Evolutionary conservation across 1,284 basidiomycete genomes (phyloP).

Genomic region (Violaceomyces palustris): DNA sequence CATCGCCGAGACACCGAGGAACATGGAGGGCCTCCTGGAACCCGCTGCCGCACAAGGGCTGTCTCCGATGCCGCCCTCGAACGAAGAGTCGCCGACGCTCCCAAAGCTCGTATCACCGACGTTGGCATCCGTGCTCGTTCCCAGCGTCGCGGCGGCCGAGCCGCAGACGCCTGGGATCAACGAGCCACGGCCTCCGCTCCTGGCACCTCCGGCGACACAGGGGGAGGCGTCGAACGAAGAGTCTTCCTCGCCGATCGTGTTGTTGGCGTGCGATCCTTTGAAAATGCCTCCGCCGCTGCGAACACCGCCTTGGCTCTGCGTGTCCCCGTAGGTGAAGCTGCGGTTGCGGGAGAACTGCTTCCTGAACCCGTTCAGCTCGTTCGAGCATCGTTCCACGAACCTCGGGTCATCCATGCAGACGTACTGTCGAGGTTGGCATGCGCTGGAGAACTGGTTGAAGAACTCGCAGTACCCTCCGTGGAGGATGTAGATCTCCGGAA

Average conservation of each 20-base stretch:
- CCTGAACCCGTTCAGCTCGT: slow-evolving; percentile 86
- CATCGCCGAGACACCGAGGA: slow-evolving; percentile 3
- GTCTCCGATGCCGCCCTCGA: slow-evolving; percentile 37
- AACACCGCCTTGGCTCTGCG: slow-evolving; percentile 8
- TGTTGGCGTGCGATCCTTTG: neutral
- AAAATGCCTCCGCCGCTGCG: neutral
- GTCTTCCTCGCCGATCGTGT: slow-evolving; percentile 30
- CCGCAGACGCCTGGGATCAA: too few species aligned
- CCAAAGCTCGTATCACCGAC: slow-evolving; percentile 39
- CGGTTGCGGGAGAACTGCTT: slow-evolving; percentile 58
- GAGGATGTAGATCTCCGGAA: slow-evolving; percentile 93
- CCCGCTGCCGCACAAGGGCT: slow-evolving; percentile 39
- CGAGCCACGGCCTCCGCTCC: neutral
- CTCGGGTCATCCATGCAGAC: slow-evolving; percentile 90
- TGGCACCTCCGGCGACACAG: slow-evolving; percentile 5
- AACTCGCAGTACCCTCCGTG: slow-evolving; percentile 92
- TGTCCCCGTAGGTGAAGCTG: slow-evolving; percentile 46
- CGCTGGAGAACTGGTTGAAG: slow-evolving; percentile 64
- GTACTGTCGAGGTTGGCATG: slow-evolving; percentile 77
- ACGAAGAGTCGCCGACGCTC: slow-evolving; percentile 43
- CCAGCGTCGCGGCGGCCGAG: too few species aligned
- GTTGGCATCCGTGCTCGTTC: slow-evolving; percentile 1
- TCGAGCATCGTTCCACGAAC: slow-evolving; percentile 69
- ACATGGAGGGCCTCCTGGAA: slow-evolving; percentile 8
- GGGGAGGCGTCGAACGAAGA: slow-evolving; percentile 22